Evolutionary conservation across 1,284 basidiomycete species (phyloP).

Genomic region (Sporisorium reilianum): DNA sequence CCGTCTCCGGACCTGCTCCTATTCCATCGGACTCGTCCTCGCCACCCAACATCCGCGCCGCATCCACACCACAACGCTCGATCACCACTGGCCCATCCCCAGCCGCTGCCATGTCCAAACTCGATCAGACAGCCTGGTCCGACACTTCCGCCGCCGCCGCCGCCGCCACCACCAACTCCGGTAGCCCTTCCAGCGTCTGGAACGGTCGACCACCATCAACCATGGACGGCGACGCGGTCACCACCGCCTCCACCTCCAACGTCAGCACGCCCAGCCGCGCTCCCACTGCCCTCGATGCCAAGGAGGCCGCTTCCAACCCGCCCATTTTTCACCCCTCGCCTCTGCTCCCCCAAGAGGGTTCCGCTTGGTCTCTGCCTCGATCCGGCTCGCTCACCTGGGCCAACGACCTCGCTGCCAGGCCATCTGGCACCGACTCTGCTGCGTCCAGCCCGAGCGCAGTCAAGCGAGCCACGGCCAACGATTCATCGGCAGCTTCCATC

Average conservation of each 20-base stretch:
- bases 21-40: background rate
- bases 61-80: conserved; percentile 9
- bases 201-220: conserved; percentile 37
- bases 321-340: conserved; percentile 39
- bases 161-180: conserved; percentile 11
- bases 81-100: conserved; percentile 8
- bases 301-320: conserved; percentile 20
- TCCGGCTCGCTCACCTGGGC: conserved; percentile 36
- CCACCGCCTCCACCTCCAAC: conserved; percentile 42
- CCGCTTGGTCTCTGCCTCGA: conserved; percentile 36
- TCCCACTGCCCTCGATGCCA: conserved; percentile 24
- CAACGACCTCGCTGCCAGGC: conserved; percentile 22
- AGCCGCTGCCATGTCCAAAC: conserved; percentile 27
- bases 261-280: conserved; percentile 43
- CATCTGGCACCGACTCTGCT: conserved; percentile 15
- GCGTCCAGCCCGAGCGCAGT: conserved; percentile 30
- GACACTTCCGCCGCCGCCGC: conserved; percentile 32
- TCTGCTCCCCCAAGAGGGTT: conserved; percentile 37
- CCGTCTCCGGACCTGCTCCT: background rate
- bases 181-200: conserved; percentile 48
- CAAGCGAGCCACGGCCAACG: conserved; percentile 21
- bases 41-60: background rate
- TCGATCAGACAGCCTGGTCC: conserved; percentile 39
- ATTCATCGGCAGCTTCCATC: background rate
- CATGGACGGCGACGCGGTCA: conserved; percentile 42